Percentiles rank a stretch among this genome's conserved stretches.
Conservation (phyloP, 331 rosid genomes). For the Rhamnella rubrinervis region DNA sequence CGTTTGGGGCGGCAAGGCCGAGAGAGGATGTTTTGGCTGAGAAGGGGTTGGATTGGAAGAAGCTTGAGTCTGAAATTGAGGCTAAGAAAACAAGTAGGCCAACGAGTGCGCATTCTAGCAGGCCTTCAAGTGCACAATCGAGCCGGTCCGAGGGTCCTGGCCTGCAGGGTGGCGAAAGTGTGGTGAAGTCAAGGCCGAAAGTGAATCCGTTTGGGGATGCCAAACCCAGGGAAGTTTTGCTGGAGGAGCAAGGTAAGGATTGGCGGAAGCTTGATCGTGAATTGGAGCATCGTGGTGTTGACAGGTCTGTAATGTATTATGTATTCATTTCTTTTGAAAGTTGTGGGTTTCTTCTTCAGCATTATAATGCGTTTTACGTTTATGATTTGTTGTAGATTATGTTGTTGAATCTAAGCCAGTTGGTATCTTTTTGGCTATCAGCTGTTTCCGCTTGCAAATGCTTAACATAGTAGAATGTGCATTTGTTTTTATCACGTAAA, state of each 20-base stretch:
- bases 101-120: conserved; percentile 79
- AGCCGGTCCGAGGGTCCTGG: conserved; percentile 76
- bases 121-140: conserved; percentile 95
- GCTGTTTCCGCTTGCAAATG: background rate
- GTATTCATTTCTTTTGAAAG: background rate
- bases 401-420: background rate
- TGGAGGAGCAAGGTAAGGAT: conserved; percentile 78
- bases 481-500: too few relatives aligned
- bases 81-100: conserved; percentile 85
- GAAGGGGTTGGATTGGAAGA: conserved; percentile 95
- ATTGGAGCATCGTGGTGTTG: conserved; percentile 74
- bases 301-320: conserved; percentile 57
- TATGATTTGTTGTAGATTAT: background rate
- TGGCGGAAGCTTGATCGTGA: conserved; percentile 93
- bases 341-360: conserved; percentile 1
- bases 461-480: background rate
- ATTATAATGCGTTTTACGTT: background rate
- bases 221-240: conserved; percentile 89
- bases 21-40: conserved; percentile 92
- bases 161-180: conserved; percentile 50
- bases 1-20: conserved; percentile 89
- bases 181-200: conserved; percentile 58
- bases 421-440: background rate
- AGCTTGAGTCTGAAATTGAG: conserved; percentile 74
- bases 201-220: conserved; percentile 98